A percentile compares a stretch with the other conserved stretches of the same genome.
Conservation (phyloP, 352 stramenopile genomes). For the Phytophthora meadii region DNA sequence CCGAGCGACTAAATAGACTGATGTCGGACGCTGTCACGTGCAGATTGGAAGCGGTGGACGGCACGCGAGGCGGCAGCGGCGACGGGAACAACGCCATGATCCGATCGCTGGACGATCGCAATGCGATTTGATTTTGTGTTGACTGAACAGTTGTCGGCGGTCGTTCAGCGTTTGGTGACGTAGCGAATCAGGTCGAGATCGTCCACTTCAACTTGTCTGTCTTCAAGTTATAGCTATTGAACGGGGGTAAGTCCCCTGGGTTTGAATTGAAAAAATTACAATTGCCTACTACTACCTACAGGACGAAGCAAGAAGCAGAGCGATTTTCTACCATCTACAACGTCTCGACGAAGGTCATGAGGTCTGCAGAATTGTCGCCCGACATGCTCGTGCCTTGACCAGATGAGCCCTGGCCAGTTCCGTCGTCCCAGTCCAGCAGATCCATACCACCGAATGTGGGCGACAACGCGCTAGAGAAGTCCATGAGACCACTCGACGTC, state of each 20-base stretch:
- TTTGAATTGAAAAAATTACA: conserved; percentile 35
- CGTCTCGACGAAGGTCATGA: conserved; percentile 82
- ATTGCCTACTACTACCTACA: conserved; percentile 22
- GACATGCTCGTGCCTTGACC: conserved; percentile 21
- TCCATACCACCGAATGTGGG: conserved; percentile 74
- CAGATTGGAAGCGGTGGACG: conserved; percentile 35
- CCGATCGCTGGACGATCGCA: conserved; percentile 1
- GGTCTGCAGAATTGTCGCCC: conserved; percentile 59
- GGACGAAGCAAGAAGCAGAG: conserved; percentile 4
- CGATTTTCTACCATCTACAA: conserved; percentile 34
- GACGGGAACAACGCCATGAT: conserved; percentile 22
- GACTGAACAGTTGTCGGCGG: conserved; percentile 17
- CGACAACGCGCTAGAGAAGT: conserved; percentile 70
- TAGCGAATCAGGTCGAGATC: not conserved
- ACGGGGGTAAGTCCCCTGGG: not conserved
- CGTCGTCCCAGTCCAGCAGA: conserved; percentile 47
- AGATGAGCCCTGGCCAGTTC: conserved; percentile 23
- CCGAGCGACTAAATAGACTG: conserved; percentile 45
- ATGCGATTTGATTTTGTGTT: conserved; percentile 30
- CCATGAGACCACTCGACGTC: conserved; percentile 57
- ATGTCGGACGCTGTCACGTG: conserved; percentile 52
- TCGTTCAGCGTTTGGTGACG: not conserved
- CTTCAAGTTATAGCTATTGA: conserved; percentile 1
- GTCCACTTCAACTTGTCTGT: conserved; percentile 21
- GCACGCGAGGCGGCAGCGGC: conserved; percentile 31